phyloP scores from a whole-genome alignment of 2,329 filamentous ascomycete species.

The Fusarium burgessii region DNA sequence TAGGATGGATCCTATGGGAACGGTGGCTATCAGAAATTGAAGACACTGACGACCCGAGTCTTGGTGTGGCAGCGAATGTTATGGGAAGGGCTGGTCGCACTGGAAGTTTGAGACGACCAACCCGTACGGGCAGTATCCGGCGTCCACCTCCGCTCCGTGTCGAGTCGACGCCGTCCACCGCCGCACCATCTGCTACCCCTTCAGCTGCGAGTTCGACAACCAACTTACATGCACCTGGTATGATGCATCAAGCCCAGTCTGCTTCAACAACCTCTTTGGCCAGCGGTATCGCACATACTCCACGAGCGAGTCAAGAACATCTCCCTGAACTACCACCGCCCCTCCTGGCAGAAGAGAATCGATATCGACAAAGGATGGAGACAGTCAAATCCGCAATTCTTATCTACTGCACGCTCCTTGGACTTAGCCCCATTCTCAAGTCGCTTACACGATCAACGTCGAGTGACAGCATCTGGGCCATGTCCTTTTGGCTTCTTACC shows the following conservation, averaged over 20 bases:
- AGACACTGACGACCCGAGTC: constrained; percentile 57
- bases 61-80: constrained; percentile 52
- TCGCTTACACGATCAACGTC: constrained; percentile 95
- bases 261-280: constrained; percentile 68
- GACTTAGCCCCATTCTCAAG: constrained; percentile 94
- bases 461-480: constrained; percentile 95
- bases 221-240: constrained; percentile 53
- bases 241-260: constrained; percentile 60
- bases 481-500: constrained; percentile 90
- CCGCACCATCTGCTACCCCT: constrained; percentile 42
- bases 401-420: constrained; percentile 92
- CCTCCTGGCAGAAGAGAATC: constrained; percentile 53
- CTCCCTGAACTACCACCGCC: constrained; percentile 47
- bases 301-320: constrained; percentile 49
- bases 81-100: constrained; percentile 52
- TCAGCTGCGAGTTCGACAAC: constrained; percentile 61
- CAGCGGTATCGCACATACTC: constrained; percentile 40
- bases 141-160: constrained; percentile 49
- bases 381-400: constrained; percentile 93
- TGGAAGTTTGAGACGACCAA: constrained; percentile 51
- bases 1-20: constrained; percentile 94
- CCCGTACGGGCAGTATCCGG: constrained; percentile 54
- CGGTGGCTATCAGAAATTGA: constrained; percentile 84
- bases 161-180: constrained; percentile 45
- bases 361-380: constrained; percentile 69